Base-by-base conservation (phyloP, 169 alveolate species). In the Cyclospora cayetanensis region DNA sequence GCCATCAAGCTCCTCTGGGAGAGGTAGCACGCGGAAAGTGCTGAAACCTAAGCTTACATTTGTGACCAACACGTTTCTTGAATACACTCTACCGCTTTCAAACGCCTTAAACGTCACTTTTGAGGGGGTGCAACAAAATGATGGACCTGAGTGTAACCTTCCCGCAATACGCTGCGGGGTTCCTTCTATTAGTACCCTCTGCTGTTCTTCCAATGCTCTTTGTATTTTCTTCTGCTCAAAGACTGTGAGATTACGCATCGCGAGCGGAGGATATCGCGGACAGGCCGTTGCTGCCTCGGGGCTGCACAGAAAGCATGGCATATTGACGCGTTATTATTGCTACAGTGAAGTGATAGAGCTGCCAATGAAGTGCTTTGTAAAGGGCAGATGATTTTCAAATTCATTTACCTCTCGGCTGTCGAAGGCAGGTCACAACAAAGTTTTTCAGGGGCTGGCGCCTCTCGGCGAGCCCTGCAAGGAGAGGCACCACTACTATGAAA, bases 1-100 rank as follows among this genome's bases (percentile, higher is more conserved):
- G 70, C 85, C 93, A n/a, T 74, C 90, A 46, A 89, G 89, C 4
- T 89, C 90, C 68, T 89, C 93, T 18, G 93, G 90, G 50, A 89
- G 70, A n/a, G 93, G 93, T 22, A 35, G 66, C 29, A 89, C 65
- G 11, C 93, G 90, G 42, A 89, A 89, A 22, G 93, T 89, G 90
- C 85, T 89, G 90, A 89, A 89, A 1, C 90, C 83, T 74, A 89
- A 9, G 90, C 93, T 89, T 41, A 89, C 80, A 60, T 89, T 89
- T 68, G 93, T 89, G 43, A 89, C 72, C 50, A 76, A 89, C 31
- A 89, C 82, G 22, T 50, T 53, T 53, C 76, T 53, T 34, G 66
- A 53, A 68, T 89, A 89, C 39, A 63, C 70, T 4, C 70, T 35
- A 31, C 72, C 90, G 22, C 74, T 50, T 29, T 74, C 93, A 55